These are phyloP conservation scores for Coemansia sp. DNA, from an alignment of 192 early-diverging fungal genomes.

Conservation along the genomic window DNA sequence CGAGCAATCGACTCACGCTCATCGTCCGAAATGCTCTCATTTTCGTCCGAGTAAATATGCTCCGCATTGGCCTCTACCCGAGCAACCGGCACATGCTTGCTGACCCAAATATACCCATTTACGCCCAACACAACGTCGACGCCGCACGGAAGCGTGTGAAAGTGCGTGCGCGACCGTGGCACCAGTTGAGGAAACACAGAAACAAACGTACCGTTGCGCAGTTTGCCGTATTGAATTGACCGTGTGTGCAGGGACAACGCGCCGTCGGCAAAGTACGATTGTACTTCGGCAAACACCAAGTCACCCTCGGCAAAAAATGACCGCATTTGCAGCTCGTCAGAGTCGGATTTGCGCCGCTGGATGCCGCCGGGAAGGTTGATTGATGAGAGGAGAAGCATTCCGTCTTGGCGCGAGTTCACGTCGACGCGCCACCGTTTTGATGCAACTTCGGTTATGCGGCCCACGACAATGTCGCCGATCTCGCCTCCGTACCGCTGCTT, in stretches of 20 bases:
- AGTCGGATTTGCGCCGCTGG: conserved; percentile 91
- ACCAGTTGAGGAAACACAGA: conserved; percentile 85
- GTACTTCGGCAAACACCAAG: conserved; percentile 87
- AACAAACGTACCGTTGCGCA: conserved; percentile 78
- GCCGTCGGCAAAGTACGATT: conserved; percentile 84
- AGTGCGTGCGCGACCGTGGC: conserved; percentile 92
- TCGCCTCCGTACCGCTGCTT: conserved; percentile 88
- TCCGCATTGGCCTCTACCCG: conserved; percentile 75
- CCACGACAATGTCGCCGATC: conserved; percentile 96
- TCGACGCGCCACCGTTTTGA: conserved; percentile 95
- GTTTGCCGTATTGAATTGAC: conserved; percentile 86
- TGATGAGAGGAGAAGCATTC: conserved; percentile 79
- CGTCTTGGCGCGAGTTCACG: conserved; percentile 85
- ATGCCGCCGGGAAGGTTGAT: conserved; percentile 95
- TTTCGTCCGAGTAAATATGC: conserved; percentile 82
- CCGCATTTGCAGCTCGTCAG: conserved; percentile 96
- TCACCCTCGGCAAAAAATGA: conserved; percentile 94
- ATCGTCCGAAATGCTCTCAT: conserved; percentile 74
- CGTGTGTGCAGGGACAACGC: conserved; percentile 86
- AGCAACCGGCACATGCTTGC: conserved; percentile 68
- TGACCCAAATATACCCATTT: conserved; percentile 96
- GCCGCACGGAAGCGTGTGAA: conserved; percentile 85
- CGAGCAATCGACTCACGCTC: conserved; percentile 86
- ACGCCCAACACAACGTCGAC: conserved; percentile 92
- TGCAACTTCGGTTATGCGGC: conserved; percentile 86